phyloP scores from a whole-genome alignment of 2,329 filamentous ascomycete genomes.

The Cytospora schulzeri region DNA sequence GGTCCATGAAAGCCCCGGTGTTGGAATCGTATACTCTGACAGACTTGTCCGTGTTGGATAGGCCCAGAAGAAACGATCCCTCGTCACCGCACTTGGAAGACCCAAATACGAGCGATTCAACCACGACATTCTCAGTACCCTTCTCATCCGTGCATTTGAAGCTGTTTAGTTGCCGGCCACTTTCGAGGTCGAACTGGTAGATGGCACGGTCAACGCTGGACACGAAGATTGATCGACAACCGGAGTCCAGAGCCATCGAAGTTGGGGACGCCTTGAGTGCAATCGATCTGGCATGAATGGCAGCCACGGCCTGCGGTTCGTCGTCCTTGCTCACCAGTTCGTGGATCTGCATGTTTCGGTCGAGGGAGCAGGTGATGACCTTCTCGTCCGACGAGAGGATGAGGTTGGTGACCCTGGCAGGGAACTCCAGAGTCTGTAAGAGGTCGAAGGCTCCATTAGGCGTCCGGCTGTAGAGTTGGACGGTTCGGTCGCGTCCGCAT shows the following conservation, averaged over 20 bases:
- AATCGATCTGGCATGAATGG: conserved; percentile 74
- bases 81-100: conserved; percentile 54
- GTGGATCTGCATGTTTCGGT: conserved; percentile 83
- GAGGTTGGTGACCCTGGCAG: conserved; percentile 76
- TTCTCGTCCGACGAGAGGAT: conserved; percentile 75
- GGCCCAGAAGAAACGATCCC: conserved; percentile 73
- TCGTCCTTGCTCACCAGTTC: conserved; percentile 73
- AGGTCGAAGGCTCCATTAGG: conserved; percentile 66
- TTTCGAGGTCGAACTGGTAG: conserved; percentile 63
- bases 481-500: conserved; percentile 85
- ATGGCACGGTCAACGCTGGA: conserved; percentile 63
- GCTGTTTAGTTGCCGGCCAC: conserved; percentile 67
- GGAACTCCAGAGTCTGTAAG: conserved; percentile 91
- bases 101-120: conserved; percentile 74
- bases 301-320: conserved; percentile 68
- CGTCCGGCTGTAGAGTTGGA: conserved; percentile 78
- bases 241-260: conserved; percentile 74
- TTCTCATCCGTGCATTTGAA: conserved; percentile 86
- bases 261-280: conserved; percentile 84
- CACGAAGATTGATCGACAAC: conserved; percentile 60
- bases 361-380: conserved; percentile 83
- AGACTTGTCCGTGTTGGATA: conserved; percentile 95
- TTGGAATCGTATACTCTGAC: conserved; percentile 84
- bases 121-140: conserved; percentile 76
- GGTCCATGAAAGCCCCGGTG: conserved; percentile 74